These are phyloP conservation scores for Dichomitus squalens DNA, from an alignment of 1,284 basidiomycete genomes.

Conservation along the genomic window DNA sequence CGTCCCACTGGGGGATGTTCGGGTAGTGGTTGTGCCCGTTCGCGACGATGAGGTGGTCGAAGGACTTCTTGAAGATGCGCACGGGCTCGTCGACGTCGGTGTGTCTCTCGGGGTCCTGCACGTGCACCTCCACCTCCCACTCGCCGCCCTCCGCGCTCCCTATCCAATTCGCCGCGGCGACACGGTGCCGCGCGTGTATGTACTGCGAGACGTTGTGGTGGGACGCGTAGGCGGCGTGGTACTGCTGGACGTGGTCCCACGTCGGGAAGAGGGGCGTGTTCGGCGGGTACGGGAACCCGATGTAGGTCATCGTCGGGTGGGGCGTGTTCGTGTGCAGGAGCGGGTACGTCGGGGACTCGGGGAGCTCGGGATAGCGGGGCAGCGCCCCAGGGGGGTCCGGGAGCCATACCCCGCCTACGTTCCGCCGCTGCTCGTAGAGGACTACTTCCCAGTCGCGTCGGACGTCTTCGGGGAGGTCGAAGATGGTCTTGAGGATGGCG, in stretches of 20 bases:
- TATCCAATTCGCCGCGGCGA: slow-evolving; percentile 48
- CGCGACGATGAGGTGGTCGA: slow-evolving; percentile 57
- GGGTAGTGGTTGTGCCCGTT: slow-evolving; percentile 59
- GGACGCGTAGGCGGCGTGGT: slow-evolving; percentile 46
- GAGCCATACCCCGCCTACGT: slow-evolving; percentile 57
- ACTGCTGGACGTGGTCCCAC: slow-evolving; percentile 48
- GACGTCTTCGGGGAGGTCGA: slow-evolving; percentile 46
- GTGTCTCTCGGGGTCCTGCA: slow-evolving; percentile 2
- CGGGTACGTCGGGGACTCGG: slow-evolving; percentile 58
- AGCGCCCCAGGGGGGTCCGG: slow-evolving; percentile 41
- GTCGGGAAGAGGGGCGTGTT: slow-evolving; percentile 51
- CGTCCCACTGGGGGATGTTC: slow-evolving; percentile 44
- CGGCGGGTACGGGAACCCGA: slow-evolving; percentile 51
- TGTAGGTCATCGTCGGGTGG: slow-evolving; percentile 52
- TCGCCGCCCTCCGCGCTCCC: slow-evolving; percentile 41
- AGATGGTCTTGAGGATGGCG: slow-evolving; percentile 50
- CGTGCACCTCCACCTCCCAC: slow-evolving; percentile 45
- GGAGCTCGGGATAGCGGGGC: slow-evolving; percentile 46
- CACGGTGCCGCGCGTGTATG: slow-evolving; percentile 47
- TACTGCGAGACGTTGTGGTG: slow-evolving; percentile 41
- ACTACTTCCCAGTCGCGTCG: slow-evolving; percentile 47
- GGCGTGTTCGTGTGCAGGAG: slow-evolving; percentile 58
- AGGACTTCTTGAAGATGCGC: slow-evolving; percentile 24
- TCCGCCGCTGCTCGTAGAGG: slow-evolving; percentile 52
- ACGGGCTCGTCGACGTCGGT: slow-evolving; percentile 6